These are phyloP conservation scores for Panaeolus cyanescens DNA, from an alignment of 768 basidiomycete species.

Conservation along the genomic window DNA sequence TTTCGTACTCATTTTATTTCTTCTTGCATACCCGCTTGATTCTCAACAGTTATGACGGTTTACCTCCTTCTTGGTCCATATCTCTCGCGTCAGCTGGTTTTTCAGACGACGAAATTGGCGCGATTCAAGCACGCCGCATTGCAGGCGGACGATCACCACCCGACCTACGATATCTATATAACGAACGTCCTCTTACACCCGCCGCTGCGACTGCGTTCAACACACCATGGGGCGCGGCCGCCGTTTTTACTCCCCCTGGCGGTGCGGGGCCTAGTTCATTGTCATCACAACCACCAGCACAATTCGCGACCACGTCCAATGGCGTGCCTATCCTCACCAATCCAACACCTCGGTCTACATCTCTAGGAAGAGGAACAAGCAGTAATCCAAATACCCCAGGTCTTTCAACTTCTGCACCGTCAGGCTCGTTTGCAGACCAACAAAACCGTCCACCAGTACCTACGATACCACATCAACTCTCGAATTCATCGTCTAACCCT, in stretches of 20 bases:
- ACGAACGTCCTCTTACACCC: slow-evolving; percentile 37
- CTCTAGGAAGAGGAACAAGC: neutral
- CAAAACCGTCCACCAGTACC: slow-evolving; percentile 7
- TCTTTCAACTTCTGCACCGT: neutral
- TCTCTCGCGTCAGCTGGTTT: slow-evolving; percentile 65
- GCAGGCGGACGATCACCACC: slow-evolving; percentile 33
- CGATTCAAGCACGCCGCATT: slow-evolving; percentile 50
- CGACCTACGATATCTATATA: slow-evolving; percentile 33
- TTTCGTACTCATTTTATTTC: slow-evolving; percentile 5
- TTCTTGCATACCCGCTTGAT: neutral
- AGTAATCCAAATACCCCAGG: neutral
- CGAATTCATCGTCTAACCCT: neutral
- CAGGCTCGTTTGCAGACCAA: neutral
- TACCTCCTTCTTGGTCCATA: slow-evolving; percentile 75
- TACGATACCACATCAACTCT: neutral
- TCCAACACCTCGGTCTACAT: neutral
- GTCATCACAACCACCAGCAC: slow-evolving; percentile 6
- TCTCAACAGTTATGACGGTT: slow-evolving; percentile 50
- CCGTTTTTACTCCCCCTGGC: slow-evolving; percentile 15
- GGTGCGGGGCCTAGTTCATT: neutral
- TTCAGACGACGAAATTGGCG: slow-evolving; percentile 66
- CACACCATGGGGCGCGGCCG: slow-evolving; percentile 11
- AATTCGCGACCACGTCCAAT: neutral
- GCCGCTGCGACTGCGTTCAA: neutral
- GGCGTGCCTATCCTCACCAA: slow-evolving; percentile 2